A percentile compares a stretch with the other conserved stretches of the same genome.
Evolutionary conservation across 768 basidiomycete genomes (phyloP).

Genomic region (Lyophyllum atratum): DNA sequence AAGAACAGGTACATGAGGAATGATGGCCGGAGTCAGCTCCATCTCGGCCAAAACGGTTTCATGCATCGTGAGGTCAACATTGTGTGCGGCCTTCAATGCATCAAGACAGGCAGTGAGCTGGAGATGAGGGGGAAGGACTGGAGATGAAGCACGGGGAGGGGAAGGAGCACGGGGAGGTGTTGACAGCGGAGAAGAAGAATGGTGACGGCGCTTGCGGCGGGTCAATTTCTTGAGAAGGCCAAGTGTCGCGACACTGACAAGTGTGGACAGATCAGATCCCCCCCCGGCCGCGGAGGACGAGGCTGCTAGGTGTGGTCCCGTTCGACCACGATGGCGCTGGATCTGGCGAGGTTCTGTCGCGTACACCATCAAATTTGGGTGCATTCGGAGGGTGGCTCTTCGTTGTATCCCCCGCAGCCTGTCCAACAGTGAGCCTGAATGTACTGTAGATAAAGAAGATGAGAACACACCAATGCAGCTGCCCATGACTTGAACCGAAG

Average conservation of each 20-base stretch:
- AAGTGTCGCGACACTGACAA: neutral
- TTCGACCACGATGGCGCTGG: neutral
- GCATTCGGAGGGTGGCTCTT: conserved; percentile 17
- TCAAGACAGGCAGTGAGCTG: conserved; percentile 2
- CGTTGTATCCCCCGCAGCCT: conserved; percentile 18
- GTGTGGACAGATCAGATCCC: neutral
- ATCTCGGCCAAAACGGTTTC: neutral
- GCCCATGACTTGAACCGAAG: conserved; percentile 1
- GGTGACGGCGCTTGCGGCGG: neutral
- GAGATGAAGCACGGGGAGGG: neutral
- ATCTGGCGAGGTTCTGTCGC: no score
- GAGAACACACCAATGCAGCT: neutral
- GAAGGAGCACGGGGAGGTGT: neutral
- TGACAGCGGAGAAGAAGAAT: conserved; percentile 1
- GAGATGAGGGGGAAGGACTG: neutral
- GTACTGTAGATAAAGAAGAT: neutral
- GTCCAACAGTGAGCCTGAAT: neutral
- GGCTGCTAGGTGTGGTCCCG: neutral
- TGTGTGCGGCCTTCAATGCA: neutral
- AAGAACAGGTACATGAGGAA: conserved; percentile 13
- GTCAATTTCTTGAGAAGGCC: neutral
- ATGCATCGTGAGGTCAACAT: conserved; percentile 1
- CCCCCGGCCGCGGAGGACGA: neutral
- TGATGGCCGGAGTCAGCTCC: conserved; percentile 19
- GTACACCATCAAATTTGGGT: conserved; percentile 15